Conservation (phyloP, 305 asterid species). For the Fraxinus sp. region DNA sequence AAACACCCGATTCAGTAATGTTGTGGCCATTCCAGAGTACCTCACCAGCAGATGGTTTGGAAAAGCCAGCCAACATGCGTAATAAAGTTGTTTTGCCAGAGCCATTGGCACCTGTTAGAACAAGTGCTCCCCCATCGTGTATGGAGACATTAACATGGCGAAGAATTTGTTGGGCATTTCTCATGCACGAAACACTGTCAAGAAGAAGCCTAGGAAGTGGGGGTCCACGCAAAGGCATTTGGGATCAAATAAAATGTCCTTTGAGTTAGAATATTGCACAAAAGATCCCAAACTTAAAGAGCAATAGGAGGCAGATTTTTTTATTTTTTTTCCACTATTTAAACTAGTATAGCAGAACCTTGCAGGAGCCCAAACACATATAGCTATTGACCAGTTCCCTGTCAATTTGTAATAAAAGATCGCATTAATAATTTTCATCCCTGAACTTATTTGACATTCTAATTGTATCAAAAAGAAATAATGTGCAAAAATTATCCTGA, state of each 20-base stretch:
- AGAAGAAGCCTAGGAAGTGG: slow-evolving; percentile 64
- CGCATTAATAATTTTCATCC: background rate
- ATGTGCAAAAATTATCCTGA: background rate
- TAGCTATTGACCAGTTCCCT: background rate
- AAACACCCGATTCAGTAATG: slow-evolving; percentile 67
- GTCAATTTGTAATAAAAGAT: background rate
- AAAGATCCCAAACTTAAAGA: background rate
- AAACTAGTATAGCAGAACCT: background rate
- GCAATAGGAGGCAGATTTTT: background rate
- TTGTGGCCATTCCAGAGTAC: slow-evolving; percentile 86
- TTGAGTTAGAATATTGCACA: background rate
- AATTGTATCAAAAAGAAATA: background rate
- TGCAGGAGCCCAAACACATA: background rate
- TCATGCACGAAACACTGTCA: slow-evolving; percentile 77
- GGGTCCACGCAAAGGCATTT: slow-evolving; percentile 49
- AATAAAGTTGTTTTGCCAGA: slow-evolving; percentile 80
- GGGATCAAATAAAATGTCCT: slow-evolving; percentile 2
- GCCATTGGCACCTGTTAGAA: slow-evolving; percentile 74
- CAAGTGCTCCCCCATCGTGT: slow-evolving; percentile 78
- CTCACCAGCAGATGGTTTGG: slow-evolving; percentile 83
- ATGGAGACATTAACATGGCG: slow-evolving; percentile 72
- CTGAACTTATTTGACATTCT: background rate
- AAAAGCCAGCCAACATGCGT: slow-evolving; percentile 86
- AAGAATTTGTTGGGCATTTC: slow-evolving; percentile 84
- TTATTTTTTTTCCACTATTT: background rate